Base-by-base conservation (phyloP, 345 rosid genomes). In the Durio zibethinus region DNA sequence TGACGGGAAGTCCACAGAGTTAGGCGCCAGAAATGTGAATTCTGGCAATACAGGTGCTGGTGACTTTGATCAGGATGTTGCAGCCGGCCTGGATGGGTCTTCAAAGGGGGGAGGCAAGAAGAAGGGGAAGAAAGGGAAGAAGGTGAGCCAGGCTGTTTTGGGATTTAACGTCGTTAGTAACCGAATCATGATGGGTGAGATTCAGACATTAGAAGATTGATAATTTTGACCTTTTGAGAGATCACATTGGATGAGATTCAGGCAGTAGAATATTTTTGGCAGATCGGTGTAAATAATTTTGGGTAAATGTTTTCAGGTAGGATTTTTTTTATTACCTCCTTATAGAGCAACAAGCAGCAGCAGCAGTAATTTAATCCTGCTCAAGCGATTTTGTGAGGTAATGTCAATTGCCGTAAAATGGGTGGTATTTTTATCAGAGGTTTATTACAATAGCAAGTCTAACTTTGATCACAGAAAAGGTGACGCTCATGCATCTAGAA, bases 181-280 rank as follows among this genome's bases (percentile, higher is more conserved):
- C 89, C 89, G 98, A 78, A 96, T 96, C 78, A 92, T 92, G 98
- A 96, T 85, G 99, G 99, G 99, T 25, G 98, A 96, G 94, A 93
- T 93, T 76, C 99, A 96, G 84, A 76, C 91, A 0, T 84, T 87
- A 35, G 99, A 91, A 53, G 99, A 93, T 65, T 95, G 88, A 85
- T 60, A 25, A 25, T 5, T 50, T 12, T 43, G 20, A 36, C 14
- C 52, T 52, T 36, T 36, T 21, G 76, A 38, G 42, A 31, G 5
- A 16, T 31, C 40, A 31, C 0, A 29, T 31, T 12, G 20, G 16
- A 4, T 40, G 48, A 40, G 52, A 40, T 67, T 42, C 31, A 33
- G 42, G 40, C 9, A 0, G 15, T 4, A 66, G 27, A 12, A 29
- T 6, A n/a, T 40, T 10, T 20, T 40, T 10, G 8, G 4, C 3